Base-by-base conservation (phyloP, 805 yeast species). In the Yamadazyma olivae region DNA sequence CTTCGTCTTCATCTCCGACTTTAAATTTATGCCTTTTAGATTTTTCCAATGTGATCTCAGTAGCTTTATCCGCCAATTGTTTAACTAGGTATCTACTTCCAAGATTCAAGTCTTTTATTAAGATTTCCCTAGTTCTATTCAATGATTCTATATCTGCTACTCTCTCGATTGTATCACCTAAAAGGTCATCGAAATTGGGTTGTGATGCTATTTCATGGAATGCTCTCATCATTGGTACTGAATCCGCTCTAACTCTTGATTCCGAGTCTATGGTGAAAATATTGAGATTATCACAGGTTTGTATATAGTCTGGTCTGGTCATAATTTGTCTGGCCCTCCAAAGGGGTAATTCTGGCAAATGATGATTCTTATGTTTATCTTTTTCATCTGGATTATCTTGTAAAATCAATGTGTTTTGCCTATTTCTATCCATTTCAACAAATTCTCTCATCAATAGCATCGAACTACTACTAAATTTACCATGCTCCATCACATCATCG, bases 141-240 rank as follows among this genome's bases (percentile, higher is more conserved):
- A 86, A 63, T 0, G 87, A 74, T 58, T 86, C 95, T 33, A 86
- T 86, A 17, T 79, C 91, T 3, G 75, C 71, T 2, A 86, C 84
- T 33, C 95, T 63, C 35, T 79, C 77, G 7, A 76, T 58, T 0
- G 91, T 81, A 33, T 81, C 84, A 13, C 74, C 71, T 19, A 86
- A 58, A 16, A 85, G 59, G 39, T 79, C 73, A 30, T 82, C 80
- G 45, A 86, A 86, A 6, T 82, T 84, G 1, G 86, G 83, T 57
- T 77, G 79, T 3, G 75, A 62, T 2, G 81, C 81, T 34, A 86
- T 82, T 52, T 86, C 95, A 40, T 83, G 77, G 54, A 86, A 86
- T 4, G 91, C 95, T 46, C 90, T 72, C 95, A 86, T 83, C 95
- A 86, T 85, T 1, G 91, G 90, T 2, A 83, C 83, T 6, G 87